Base-by-base conservation (phyloP, 768 basidiomycete genomes). In the Collybia sp. region DNA sequence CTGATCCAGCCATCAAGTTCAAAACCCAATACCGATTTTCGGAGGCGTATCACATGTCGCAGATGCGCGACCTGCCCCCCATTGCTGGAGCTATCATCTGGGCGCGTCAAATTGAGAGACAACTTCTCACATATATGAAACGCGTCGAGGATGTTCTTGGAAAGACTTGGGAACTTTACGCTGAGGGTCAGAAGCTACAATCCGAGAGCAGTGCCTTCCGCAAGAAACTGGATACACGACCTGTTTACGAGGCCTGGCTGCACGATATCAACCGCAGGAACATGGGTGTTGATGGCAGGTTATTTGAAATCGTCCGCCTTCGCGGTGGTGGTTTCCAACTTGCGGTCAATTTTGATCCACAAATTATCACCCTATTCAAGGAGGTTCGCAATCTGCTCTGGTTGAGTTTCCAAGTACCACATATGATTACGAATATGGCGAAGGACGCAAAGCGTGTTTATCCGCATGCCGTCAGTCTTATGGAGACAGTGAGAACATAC, bases 401-500 rank as follows among this genome's bases (percentile, higher is more conserved):
- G 95, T 76, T 98, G 51, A 88, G 88, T 50, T 98, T 95, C 69
- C 85, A 88, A 59, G 93, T 98, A 2, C 95, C 93, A 17, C 93
- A 97, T 69, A 83, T 88, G 43, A 92, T 90, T 52, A 86, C 85
- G 56, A 96, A 94, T 62, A 88, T 96, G 81, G 96, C 96, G 31
- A 99, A 97, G 71, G 95, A 99, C 55, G 96, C 96, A 49, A 97
- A 96, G 73, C 73, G 93, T 55, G 94, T 98, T 49, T 99, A 99
- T 62, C 94, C 94, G 0, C 93, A 97, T 71, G 96, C 96, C 2
- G 95, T 98, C 53, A 93, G 90, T 58, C 66, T 93, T 64, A 98
- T 98, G 95, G 96, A 99, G 73, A 95, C 93, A 0, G 93, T 98
- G n/a, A 73, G 94, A 62, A 97, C 93, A 20, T 98, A 99, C 66